Base-by-base conservation (phyloP, 768 basidiomycete species). In the Amanita phalloides region DNA sequence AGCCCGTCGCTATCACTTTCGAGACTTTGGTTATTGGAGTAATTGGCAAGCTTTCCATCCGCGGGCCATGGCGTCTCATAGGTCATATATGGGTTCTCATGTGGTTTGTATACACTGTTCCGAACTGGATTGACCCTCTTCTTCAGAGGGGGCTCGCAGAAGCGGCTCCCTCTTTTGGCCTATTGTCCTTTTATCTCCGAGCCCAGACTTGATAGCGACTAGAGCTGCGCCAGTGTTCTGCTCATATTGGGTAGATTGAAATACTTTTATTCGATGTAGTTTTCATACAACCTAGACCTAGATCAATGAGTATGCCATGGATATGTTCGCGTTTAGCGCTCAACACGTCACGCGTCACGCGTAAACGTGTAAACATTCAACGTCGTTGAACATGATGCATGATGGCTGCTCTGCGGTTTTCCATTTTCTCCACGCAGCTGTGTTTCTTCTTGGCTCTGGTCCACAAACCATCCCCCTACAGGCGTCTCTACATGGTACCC, bases 1-100 rank as follows among this genome's bases (percentile, higher is more conserved):
- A 68, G 46, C 67, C 68, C 6, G 44, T 62, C 4, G 69, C 56
- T 1, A 71, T 74, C 33, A 66, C 64, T 10, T 39, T 64, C 26
- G 72, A 74, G 55, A 66, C 63, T 45, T 38, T 51, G 0, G 54
- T 66, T 32, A 53, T 70, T 23, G 56, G 35, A 0, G 17, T 60
- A 4, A 60, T 56, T 23, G 47, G 51, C 3, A 48, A 53, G 7
- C 49, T 53, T 0, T 58, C 63, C 30, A 39, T 57, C 17, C 30
- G 26, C 10, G 49, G 48, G 28, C 45, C 51, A n/a, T 59, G 43
- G 4, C 33, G 39, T 28, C 9, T 53, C 14, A 14, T 65, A 4
- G 64, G 65, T 28, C 63, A 58, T 46, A 1, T 64, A 3, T 67
- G 64, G 61, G 64, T 66, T 9, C 49, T 58, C 25, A 32, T 47